phyloP scores from a whole-genome alignment of 257 asterid species.

The Ligustrum vulgare region DNA sequence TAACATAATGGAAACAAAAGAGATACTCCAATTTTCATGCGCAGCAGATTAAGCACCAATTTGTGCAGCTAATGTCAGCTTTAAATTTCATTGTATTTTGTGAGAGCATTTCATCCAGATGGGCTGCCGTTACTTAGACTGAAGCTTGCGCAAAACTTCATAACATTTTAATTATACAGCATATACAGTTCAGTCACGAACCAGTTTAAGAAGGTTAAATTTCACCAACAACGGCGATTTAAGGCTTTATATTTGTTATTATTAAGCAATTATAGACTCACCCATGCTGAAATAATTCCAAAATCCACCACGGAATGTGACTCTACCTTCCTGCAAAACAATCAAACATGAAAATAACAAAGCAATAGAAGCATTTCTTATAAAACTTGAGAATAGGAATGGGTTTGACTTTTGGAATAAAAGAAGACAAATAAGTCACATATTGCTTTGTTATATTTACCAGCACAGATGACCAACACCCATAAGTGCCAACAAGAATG shows the following conservation, averaged over 20 bases:
- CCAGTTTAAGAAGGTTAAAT: background rate
- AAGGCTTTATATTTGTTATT: background rate
- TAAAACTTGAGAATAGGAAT: background rate
- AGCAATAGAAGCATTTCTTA: background rate
- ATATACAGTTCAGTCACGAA: background rate
- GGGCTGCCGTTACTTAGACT: background rate
- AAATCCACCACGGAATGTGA: slow-evolving; percentile 52
- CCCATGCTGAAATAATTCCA: slow-evolving; percentile 66
- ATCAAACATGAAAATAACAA: background rate
- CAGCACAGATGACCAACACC: no score
- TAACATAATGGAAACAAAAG: no score
- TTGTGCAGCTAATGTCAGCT: background rate
- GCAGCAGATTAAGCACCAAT: no score
- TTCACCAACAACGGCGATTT: background rate
- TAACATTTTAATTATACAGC: background rate
- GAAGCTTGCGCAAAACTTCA: background rate
- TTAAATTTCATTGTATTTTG: background rate
- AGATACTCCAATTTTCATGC: no score
- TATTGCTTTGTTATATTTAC: no score
- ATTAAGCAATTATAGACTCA: slow-evolving; percentile 25
- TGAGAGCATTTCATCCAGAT: background rate
- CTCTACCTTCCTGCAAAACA: slow-evolving; percentile 41
- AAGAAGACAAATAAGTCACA: background rate
- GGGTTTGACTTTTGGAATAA: background rate
- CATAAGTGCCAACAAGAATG: background rate